Evolutionary conservation across 1,284 basidiomycete species (phyloP).

Genomic region (Microbotryum silenes-acaulis): DNA sequence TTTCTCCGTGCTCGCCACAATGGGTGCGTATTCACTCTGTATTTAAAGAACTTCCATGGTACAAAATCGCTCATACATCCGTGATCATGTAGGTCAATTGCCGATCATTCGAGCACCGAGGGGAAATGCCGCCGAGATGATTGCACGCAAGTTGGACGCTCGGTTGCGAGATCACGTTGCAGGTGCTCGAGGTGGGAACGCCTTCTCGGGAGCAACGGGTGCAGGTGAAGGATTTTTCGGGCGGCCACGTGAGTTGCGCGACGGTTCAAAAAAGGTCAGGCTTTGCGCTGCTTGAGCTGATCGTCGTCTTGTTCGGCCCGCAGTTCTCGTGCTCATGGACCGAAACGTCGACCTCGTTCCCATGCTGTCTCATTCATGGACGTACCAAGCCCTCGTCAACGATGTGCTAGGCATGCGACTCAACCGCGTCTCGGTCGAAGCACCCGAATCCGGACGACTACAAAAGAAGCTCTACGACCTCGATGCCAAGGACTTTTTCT

Average conservation of each 20-base stretch:
- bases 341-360: constrained; percentile 92
- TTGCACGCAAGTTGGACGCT: constrained; percentile 87
- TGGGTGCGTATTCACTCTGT: constrained; percentile 51
- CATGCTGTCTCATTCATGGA: constrained; percentile 96
- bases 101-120: constrained; percentile 91
- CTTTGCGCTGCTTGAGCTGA: background rate
- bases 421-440: constrained; percentile 79
- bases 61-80: constrained; percentile 3
- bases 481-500: constrained; percentile 98
- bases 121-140: constrained; percentile 97
- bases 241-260: constrained; percentile 35
- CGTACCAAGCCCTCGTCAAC: constrained; percentile 95
- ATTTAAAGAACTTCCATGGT: background rate
- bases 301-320: background rate
- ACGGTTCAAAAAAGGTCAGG: background rate
- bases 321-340: constrained; percentile 88
- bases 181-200: constrained; percentile 51
- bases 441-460: constrained; percentile 51
- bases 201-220: constrained; percentile 40
- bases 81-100: constrained; percentile 58
- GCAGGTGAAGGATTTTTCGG: constrained; percentile 53
- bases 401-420: constrained; percentile 97
- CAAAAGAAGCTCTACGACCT: constrained; percentile 90
- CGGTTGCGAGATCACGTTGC: constrained; percentile 89
- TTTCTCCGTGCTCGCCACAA: constrained; percentile 87